Base-by-base conservation (phyloP, 2,329 filamentous ascomycete species). In the Thermomyces lanuginosus region DNA sequence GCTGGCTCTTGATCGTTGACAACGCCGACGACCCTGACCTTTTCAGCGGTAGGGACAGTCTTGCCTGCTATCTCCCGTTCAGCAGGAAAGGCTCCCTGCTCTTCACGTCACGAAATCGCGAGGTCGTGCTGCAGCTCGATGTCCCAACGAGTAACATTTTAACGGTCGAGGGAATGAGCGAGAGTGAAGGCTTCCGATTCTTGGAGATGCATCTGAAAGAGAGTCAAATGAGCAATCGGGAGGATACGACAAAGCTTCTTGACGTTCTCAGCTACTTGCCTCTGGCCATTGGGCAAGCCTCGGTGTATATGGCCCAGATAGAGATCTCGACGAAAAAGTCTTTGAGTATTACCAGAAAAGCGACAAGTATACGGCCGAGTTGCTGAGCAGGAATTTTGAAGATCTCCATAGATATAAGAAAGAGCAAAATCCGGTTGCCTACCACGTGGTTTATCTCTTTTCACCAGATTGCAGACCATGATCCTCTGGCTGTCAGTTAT, bases 361-460 rank as follows among this genome's bases (percentile, higher is more conserved):
- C 34, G 42, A 44, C 19, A 28, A 37, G 10, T 36, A 44, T n/a
- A 27, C 38, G 3, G 36, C 48, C 9, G 37, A 46, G 5, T 30
- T 54, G 14, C 33, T 55, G 2, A 49, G 41, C 28, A 28, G 44
- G 34, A 37, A 49, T 13, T 53, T 53, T 25, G 36, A 44, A 16
- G 49, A 55, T 29, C 17, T 33, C 8, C 32, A 31, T 10, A 38
- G 48, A 24, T 47, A 53, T 27, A 21, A 18, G 5, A 34, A 41
- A 5, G 34, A 40, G 7, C 33, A 40, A 22, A 52, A 48, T 32
- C 35, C 51, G 8, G 39, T 56, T 13, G 42, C 43, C 43, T 5
- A 47, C 37, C n/a, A 56, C 48, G 9, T 56, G 46, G 49, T 34
- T 45, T 3, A 45, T 55, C 15, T 51, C 49, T 5, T 54, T 55